These are phyloP conservation scores for Nepenthes mirabilis DNA, from an alignment of 148 eudicot genomes.

Conservation along the genomic window DNA sequence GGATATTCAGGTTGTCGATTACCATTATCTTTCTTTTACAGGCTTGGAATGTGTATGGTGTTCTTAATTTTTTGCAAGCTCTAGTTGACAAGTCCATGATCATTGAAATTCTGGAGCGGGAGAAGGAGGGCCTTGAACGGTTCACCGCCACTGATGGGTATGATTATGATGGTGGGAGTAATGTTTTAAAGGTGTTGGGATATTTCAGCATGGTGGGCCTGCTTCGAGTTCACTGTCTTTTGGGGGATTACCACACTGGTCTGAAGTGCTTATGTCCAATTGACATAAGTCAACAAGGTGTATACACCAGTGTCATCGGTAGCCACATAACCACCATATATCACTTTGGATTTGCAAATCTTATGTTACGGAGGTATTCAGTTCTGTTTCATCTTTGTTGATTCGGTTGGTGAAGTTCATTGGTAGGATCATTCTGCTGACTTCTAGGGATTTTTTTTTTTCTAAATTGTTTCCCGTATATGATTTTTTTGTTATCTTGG, in stretches of 20 bases:
- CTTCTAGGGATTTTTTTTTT: no score
- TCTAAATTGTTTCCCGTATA: no score
- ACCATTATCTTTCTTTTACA: conserved; percentile 12
- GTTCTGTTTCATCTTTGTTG: no score
- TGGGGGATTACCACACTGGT: conserved; percentile 96
- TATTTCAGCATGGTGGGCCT: conserved; percentile 98
- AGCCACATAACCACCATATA: conserved; percentile 91
- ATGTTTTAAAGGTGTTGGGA: conserved; percentile 90
- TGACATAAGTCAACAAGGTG: conserved; percentile 94
- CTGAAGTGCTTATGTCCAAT: conserved; percentile 85
- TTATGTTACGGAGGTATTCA: conserved; percentile 82
- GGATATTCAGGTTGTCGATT: neutral
- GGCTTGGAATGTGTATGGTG: conserved; percentile 99
- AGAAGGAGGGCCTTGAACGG: conserved; percentile 87
- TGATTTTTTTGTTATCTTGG: no score
- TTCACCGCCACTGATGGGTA: conserved; percentile 95
- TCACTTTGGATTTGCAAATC: conserved; percentile 98
- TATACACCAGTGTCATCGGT: conserved; percentile 86
- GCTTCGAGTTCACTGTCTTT: conserved; percentile 79
- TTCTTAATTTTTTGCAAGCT: conserved; percentile 93
- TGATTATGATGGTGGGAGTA: conserved; percentile 92
- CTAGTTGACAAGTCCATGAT: conserved; percentile 86
- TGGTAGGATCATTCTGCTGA: no score
- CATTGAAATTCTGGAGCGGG: conserved; percentile 67
- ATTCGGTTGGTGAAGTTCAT: no score